These are phyloP conservation scores for Globisporangium cederbergense DNA, from an alignment of 352 stramenopile species.

Conservation along the genomic window DNA sequence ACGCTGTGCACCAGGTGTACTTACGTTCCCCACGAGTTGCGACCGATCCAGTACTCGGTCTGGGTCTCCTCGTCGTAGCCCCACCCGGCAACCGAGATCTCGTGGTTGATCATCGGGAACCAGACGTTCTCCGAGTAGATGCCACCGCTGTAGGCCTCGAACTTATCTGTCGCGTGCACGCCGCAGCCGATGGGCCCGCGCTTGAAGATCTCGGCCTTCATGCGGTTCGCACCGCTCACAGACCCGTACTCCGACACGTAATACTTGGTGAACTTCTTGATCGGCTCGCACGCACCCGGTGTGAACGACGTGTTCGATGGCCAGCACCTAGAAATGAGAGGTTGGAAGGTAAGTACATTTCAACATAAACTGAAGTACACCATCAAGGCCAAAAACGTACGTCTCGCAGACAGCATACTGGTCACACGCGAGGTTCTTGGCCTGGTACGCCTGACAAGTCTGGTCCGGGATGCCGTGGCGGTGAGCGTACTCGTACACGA, in stretches of 20 bases:
- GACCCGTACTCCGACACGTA: conserved; percentile 89
- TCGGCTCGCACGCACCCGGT: conserved; percentile 71
- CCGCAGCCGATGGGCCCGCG: conserved; percentile 88
- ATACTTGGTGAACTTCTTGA: conserved; percentile 88
- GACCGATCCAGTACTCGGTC: conserved; percentile 91
- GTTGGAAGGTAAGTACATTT: neutral
- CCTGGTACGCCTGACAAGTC: conserved; percentile 91
- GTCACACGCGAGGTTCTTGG: conserved; percentile 78
- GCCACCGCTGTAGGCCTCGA: conserved; percentile 71
- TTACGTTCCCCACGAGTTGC: conserved; percentile 89
- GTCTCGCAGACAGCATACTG: conserved; percentile 80
- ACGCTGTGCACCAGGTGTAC: neutral
- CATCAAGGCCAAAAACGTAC: conserved; percentile 25
- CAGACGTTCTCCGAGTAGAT: conserved; percentile 86
- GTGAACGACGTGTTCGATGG: conserved; percentile 86
- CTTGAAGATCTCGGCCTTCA: conserved; percentile 93
- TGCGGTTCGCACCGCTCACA: conserved; percentile 79
- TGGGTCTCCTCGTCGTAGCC: conserved; percentile 81
- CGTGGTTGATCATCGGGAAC: conserved; percentile 84
- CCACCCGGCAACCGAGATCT: conserved; percentile 89
- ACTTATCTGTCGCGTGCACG: conserved; percentile 84
- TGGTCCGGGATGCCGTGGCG: conserved; percentile 89
- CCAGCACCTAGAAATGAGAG: conserved; percentile 52
- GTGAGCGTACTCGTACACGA: conserved; percentile 86
- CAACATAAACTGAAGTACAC: neutral